A percentile compares a stretch with the other conserved stretches of the same genome.
Evolutionary conservation across 2,329 filamentous ascomycete genomes (phyloP).

Genomic region (Purpureocillium lavendulum): DNA sequence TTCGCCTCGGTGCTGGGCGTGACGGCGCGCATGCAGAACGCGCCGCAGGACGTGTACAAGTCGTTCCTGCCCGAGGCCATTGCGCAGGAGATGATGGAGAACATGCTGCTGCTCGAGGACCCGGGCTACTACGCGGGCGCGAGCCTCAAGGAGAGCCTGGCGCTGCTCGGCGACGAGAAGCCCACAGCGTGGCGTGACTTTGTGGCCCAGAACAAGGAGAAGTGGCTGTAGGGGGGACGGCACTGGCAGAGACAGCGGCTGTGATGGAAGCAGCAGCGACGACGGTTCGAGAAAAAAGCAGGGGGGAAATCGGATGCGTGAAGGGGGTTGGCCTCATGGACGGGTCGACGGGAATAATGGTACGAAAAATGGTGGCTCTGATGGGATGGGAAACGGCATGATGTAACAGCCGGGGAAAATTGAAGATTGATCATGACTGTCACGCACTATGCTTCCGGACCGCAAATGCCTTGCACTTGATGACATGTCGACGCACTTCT

Average conservation of each 20-base stretch:
- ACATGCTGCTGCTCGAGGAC: conserved; percentile 30
- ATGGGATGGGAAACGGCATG: no score
- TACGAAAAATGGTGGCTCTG: no score
- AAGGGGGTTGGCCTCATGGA: no score
- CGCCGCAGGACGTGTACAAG: conserved; percentile 26
- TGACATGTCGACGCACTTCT: no score
- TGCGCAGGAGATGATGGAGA: conserved; percentile 31
- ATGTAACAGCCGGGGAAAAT: no score
- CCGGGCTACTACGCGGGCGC: conserved; percentile 31
- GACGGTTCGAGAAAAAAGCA: background rate
- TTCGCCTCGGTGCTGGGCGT: conserved; percentile 21
- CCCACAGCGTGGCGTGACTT: conserved; percentile 29
- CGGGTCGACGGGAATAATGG: no score
- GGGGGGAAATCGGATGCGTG: no score
- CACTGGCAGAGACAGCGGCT: background rate
- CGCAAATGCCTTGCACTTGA: no score
- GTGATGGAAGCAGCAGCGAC: background rate
- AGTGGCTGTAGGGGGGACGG: conserved; percentile 12
- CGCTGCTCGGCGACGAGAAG: conserved; percentile 22
- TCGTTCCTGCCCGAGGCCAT: conserved; percentile 18
- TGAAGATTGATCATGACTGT: no score
- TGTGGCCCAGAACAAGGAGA: conserved; percentile 20
- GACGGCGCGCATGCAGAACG: conserved; percentile 6
- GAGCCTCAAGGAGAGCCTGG: conserved; percentile 20
- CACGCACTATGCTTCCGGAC: no score